phyloP scores from a whole-genome alignment of 192 early-diverging fungal species.

The Physocladia obscura region DNA sequence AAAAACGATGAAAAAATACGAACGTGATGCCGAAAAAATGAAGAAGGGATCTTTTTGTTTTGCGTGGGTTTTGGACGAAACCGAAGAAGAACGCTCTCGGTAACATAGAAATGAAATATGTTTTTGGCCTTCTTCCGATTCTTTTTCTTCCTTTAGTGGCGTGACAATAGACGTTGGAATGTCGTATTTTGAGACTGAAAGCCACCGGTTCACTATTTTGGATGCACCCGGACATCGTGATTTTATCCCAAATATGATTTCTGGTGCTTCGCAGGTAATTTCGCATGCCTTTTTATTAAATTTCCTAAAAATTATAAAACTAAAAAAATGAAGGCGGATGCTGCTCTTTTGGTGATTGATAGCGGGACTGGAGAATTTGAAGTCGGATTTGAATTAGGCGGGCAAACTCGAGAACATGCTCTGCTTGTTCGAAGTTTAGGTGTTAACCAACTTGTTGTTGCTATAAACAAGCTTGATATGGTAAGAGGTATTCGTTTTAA shows the following conservation, averaged over 20 bases:
- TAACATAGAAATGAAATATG: constrained; percentile 11
- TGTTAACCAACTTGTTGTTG: constrained; percentile 87
- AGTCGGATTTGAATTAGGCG: constrained; percentile 87
- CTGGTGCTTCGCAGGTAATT: constrained; percentile 77
- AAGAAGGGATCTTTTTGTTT: constrained; percentile 95
- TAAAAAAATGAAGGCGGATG: constrained; percentile 72
- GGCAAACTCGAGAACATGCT: constrained; percentile 96
- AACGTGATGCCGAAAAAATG: constrained; percentile 86
- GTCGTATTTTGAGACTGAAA: constrained; percentile 78
- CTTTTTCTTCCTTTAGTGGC: constrained; percentile 55
- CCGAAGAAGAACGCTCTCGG: constrained; percentile 84
- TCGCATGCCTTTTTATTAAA: constrained; percentile 19
- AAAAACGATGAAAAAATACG: constrained; percentile 80
- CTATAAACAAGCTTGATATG: constrained; percentile 93
- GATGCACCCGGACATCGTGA: constrained; percentile 98
- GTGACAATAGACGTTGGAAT: constrained; percentile 98
- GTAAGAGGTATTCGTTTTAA: constrained; percentile 48
- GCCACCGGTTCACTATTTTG: constrained; percentile 79
- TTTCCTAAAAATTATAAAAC: not conserved
- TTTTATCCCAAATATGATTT: constrained; percentile 99
- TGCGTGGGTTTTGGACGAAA: constrained; percentile 98
- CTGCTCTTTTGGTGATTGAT: constrained; percentile 90
- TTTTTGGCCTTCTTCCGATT: not conserved
- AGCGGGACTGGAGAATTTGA: constrained; percentile 89
- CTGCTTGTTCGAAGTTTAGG: constrained; percentile 88